Evolutionary conservation across 2,329 filamentous ascomycete genomes (phyloP), one percentile per base, ranked within the genome.

Genomic region (Fusarium brachygibbosum): DNA sequence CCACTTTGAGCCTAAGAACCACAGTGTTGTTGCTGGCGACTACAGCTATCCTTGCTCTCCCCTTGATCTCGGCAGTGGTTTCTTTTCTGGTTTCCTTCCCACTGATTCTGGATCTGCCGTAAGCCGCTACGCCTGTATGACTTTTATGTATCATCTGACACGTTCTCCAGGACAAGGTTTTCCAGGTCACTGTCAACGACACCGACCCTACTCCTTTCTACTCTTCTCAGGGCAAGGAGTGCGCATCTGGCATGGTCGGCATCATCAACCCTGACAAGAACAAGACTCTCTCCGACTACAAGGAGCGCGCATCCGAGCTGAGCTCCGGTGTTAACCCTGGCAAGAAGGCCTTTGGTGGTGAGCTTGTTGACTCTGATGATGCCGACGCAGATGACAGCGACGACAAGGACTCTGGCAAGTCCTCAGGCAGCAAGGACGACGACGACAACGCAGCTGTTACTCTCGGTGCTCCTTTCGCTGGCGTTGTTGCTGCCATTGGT

Each of bases 181-280:
- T 80, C 71, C 74, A 74, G 55, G 77, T 82, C 57, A 74, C 63
- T 3, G 50, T 81, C 58, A 75, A 76, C 50, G 64, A 73, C 62
- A 77, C 74, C 8, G 74, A 79, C 2, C 77, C 79, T 32, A 74
- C 77, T 11, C 71, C 73, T n/a, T 80, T 81, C 69, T 81, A 80
- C 65, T 82, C 79, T n/a, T 78, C 78, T 9, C 78, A 79, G 41
- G 77, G 72, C n/a, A 70, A 75, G 28, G 78, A 81, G 50, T 81
- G 79, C 60, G 58, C 78, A 21, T 55, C 67, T 14, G 80, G 79
- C 53, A 81, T 81, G 80, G 78, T 80, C n/a, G 80, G 78, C 58
- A 79, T 80, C 52, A 72, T 81, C 63, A 81, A 80, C 66, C 75
- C 76, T 23, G 72, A 66, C 42, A 63, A 52, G 38, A 71, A 76